Percentiles rank a stretch among this genome's conserved stretches.
These are phyloP conservation scores for Pigoraptor vietnamica DNA, from an alignment of 78 protist species.

Conservation along the genomic window DNA sequence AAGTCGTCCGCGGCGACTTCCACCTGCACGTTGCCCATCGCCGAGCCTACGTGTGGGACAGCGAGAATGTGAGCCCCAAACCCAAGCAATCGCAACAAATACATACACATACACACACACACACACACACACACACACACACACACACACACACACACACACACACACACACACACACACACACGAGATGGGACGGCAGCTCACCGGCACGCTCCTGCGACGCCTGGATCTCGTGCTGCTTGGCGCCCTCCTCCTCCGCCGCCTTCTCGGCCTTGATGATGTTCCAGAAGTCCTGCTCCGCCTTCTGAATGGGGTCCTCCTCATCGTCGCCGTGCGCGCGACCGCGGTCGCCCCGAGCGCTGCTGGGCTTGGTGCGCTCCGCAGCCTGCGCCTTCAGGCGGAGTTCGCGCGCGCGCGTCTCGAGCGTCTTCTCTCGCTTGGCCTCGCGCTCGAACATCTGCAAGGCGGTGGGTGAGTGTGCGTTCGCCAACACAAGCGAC, in stretches of 20 bases:
- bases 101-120: no score
- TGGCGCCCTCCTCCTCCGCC: background rate
- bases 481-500: background rate
- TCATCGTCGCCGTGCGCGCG: background rate
- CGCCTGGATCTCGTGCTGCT: background rate
- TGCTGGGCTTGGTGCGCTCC: background rate
- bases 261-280: background rate
- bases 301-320: background rate
- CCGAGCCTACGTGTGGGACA: background rate
- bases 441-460: constrained; percentile 32
- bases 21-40: background rate
- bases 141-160: no score
- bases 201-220: background rate
- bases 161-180: background rate
- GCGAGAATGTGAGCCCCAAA: no score
- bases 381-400: background rate
- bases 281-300: constrained; percentile 2
- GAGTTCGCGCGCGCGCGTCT: constrained; percentile 21
- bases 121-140: no score
- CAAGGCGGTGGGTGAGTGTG: background rate
- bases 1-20: background rate
- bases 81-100: no score
- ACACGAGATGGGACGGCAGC: background rate
- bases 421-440: constrained; percentile 60
- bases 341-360: background rate